Percentiles rank a stretch among this genome's conserved stretches.
Conservation (phyloP, 139 green algal species). For the Axilococcus clingmanii region DNA sequence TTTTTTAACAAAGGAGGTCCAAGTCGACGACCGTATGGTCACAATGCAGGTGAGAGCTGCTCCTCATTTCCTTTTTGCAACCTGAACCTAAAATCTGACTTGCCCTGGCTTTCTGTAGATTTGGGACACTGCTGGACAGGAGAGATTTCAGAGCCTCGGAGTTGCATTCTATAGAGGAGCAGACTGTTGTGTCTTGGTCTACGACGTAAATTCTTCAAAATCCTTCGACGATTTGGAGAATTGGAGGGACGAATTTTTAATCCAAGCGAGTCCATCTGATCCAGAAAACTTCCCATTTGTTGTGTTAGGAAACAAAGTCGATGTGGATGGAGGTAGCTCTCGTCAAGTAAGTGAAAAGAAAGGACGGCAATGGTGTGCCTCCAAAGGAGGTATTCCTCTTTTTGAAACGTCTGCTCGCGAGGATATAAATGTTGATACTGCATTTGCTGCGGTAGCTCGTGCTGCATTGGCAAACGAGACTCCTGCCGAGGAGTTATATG, state of each 20-base stretch:
- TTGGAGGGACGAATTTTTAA: conserved; percentile 96
- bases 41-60: no score
- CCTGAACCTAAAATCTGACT: conserved; percentile 22
- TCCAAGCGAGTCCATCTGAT: conserved; percentile 81
- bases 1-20: conserved; percentile 98
- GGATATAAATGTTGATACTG: conserved; percentile 85
- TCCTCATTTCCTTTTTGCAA: conserved; percentile 25
- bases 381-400: conserved; percentile 89
- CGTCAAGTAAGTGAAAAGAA: conserved; percentile 89
- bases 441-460: conserved; percentile 83
- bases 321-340: conserved; percentile 71
- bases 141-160: conserved; percentile 94
- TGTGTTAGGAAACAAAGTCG: conserved; percentile 97
- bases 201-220: conserved; percentile 93
- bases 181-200: conserved; percentile 96
- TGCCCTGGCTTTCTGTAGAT: no score
- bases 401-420: conserved; percentile 94
- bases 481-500: conserved; percentile 79
- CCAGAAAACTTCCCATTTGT: conserved; percentile 97
- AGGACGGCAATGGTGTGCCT: conserved; percentile 82
- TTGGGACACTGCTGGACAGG: conserved; percentile 97
- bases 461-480: conserved; percentile 88
- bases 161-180: conserved; percentile 97
- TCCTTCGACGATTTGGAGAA: conserved; percentile 97
- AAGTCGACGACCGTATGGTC: conserved; percentile 93